Conservation (phyloP, 1,139 yeast genomes). For the Suzukiozyma palmioleophila region DNA sequence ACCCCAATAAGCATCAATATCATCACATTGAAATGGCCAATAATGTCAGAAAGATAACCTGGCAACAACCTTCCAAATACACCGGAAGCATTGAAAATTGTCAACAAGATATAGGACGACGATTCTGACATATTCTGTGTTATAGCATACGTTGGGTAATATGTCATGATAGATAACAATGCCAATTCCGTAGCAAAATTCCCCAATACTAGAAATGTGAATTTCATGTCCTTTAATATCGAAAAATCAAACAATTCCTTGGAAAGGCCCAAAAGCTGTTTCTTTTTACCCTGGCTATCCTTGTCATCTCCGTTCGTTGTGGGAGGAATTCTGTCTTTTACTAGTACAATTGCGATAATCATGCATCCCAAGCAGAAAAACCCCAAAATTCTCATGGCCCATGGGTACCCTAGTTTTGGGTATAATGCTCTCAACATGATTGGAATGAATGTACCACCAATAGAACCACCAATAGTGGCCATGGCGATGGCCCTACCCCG, state of each 20-base stretch:
- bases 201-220: conserved; percentile 23
- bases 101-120: conserved; percentile 48
- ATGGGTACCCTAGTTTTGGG: conserved; percentile 26
- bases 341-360: conserved; percentile 10
- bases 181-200: conserved; percentile 52
- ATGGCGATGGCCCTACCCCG: conserved; percentile 34
- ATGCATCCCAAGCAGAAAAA: conserved; percentile 29
- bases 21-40: conserved; percentile 58
- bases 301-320: conserved; percentile 1
- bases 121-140: conserved; percentile 50
- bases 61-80: conserved; percentile 56
- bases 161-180: conserved; percentile 48
- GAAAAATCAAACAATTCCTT: conserved; percentile 20
- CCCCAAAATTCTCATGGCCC: conserved; percentile 34
- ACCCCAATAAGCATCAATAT: conserved; percentile 37
- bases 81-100: conserved; percentile 57
- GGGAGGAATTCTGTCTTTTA: conserved; percentile 8
- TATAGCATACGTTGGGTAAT: conserved; percentile 52
- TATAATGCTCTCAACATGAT: conserved; percentile 29
- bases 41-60: conserved; percentile 48
- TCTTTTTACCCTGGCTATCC: conserved; percentile 5
- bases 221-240: conserved; percentile 25
- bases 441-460: conserved; percentile 36
- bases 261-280: conserved; percentile 5
- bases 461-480: conserved; percentile 38